Base-by-base conservation (phyloP, 768 basidiomycete genomes). In the Podaxis mareebaensis region DNA sequence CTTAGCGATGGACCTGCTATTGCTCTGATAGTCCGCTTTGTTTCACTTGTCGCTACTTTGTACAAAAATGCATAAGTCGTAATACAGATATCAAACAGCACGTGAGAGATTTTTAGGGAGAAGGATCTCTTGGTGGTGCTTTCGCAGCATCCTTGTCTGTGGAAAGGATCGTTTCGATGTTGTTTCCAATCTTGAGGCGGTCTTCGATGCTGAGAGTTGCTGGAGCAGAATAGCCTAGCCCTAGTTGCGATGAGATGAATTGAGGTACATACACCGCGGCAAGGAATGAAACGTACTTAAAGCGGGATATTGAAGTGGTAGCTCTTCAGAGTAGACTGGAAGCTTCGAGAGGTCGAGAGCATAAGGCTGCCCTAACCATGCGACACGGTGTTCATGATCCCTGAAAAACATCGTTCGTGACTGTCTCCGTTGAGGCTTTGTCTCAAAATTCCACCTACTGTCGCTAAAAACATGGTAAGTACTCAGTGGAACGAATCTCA, bases 351-450 rank as follows among this genome's bases (percentile, higher is more conserved):
- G 79, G 68, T 92, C 86, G 22, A 92, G 79, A 1, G 89, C 87
- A 74, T 79, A 88, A 2, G 91, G 72, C 36, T 87, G 83, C 0
- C 91, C 91, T 15, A 93, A 81, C 91, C 91, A 93, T 1, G 90
- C 86, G 24, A 75, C 79, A 3, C 91, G 85, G n/a, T 75, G 64
- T 67, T 89, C 85, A 66, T 93, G 91, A 70, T 92, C 91, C 61
- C 88, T 91, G 64, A 33, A 49, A 60, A 65, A 15, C 58, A 52
- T 46, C 52, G 7, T 36, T 26, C 6, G 26, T 55, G n/a, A 54
- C 12, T 48, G 28, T 10, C n/a, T 12, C 60, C 8, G 24, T 26
- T 24, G 60, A 33, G 40, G 5, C 33, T 12, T 12, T 53, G 12
- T 60, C n/a, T 49, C 56, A 30, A 24, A 30, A 24, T 8, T 17